Percentiles rank a stretch among this genome's conserved stretches.
phyloP scores from a whole-genome alignment of 1,139 yeast genomes.

The Waltiozyma sp. region DNA sequence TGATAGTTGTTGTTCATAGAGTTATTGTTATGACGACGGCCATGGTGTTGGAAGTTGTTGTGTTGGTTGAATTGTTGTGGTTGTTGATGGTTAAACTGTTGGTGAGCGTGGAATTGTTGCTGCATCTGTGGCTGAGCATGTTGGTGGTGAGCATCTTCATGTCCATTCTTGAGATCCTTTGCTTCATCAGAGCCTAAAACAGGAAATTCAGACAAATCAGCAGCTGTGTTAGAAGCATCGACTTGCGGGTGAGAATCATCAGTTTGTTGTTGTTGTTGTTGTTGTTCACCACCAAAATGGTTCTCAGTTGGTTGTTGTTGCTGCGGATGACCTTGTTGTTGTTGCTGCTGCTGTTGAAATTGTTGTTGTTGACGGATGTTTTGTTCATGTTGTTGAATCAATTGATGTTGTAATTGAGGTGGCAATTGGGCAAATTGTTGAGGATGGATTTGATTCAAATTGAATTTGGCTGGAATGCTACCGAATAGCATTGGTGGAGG shows the following conservation, averaged over 20 bases:
- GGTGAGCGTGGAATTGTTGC: slow-evolving; percentile 9
- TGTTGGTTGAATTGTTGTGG: slow-evolving; percentile 8
- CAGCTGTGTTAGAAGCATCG: slow-evolving; percentile 11
- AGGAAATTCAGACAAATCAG: slow-evolving; percentile 39
- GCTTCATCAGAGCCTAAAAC: slow-evolving; percentile 37
- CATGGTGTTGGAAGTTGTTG: slow-evolving; percentile 14
- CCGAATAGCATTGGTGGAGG: slow-evolving; percentile 7
- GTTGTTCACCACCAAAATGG: background rate
- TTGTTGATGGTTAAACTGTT: slow-evolving; percentile 13
- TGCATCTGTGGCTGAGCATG: slow-evolving; percentile 4
- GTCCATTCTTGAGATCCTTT: slow-evolving; percentile 1
- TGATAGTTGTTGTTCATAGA: slow-evolving; percentile 14
- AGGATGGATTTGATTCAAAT: slow-evolving; percentile 15
- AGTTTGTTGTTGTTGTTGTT: slow-evolving; percentile 12
- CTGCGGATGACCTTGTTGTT: slow-evolving; percentile 7
- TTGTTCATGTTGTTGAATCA: slow-evolving; percentile 13
- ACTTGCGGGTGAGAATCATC: slow-evolving; percentile 8
- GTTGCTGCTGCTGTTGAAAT: slow-evolving; percentile 4
- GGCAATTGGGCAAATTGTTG: slow-evolving; percentile 23
- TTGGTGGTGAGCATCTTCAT: slow-evolving; percentile 1
- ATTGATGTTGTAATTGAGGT: slow-evolving; percentile 14
- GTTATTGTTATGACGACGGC: slow-evolving; percentile 18
- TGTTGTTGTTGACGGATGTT: slow-evolving; percentile 10
- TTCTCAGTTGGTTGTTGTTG: background rate
- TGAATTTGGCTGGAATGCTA: slow-evolving; percentile 27